These are phyloP conservation scores for Zea mays DNA, from an alignment of 176 grass and related monocot species.

Conservation along the genomic window Zm-B73-REFERENCE-NAM-5.0 NC_050096.1:177301501-177302000, in stretches of 20 bases:
- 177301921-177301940: conserved; percentile 55
- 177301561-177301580: too few species aligned
- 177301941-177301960: conserved; percentile 57
- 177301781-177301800: conserved; percentile 44
- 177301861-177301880: conserved; percentile 78
- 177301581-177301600: too few species aligned
- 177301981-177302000: conserved; percentile 36
- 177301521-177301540: neutral
- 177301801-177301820: conserved; percentile 62
- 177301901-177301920: conserved; percentile 66
- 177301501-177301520: neutral
- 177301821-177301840: conserved; percentile 92
- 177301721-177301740: conserved; percentile 70
- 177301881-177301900: conserved; percentile 96
- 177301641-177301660: neutral
- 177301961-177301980: conserved; percentile 44
- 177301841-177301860: conserved; percentile 72
- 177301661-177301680: conserved; percentile 57
- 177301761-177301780: conserved; percentile 76
- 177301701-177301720: conserved; percentile 49
- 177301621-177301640: neutral
- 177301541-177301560: neutral
- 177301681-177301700: conserved; percentile 73
- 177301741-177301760: conserved; percentile 82
- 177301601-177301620: neutral